Evolutionary conservation across 2,329 filamentous ascomycete species (phyloP).

Genomic region (Alternaria brassicicola): DNA sequence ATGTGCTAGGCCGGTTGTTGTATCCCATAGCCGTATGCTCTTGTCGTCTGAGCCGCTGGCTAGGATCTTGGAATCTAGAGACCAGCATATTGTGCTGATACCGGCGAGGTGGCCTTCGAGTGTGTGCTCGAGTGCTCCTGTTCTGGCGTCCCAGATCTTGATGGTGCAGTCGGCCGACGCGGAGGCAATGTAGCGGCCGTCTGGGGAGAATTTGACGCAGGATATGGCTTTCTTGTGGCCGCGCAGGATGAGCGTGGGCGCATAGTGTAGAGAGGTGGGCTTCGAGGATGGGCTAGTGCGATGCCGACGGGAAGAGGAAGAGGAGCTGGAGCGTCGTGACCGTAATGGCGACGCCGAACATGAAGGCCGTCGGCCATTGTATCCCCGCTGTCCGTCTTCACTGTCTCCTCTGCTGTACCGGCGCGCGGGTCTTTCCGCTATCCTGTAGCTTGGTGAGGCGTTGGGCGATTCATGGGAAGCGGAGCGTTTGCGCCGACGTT

Average conservation of each 20-base stretch:
- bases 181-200: constrained; percentile 87
- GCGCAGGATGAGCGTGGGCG: constrained; percentile 70
- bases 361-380: constrained; percentile 28
- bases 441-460: constrained; percentile 35
- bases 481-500: constrained; percentile 43
- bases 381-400: constrained; percentile 39
- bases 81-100: constrained; percentile 92
- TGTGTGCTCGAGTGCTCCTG: constrained; percentile 81
- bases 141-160: constrained; percentile 85
- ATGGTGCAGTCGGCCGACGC: constrained; percentile 85
- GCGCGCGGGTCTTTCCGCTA: constrained; percentile 45
- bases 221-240: constrained; percentile 83
- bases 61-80: constrained; percentile 82
- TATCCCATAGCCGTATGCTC: constrained; percentile 89
- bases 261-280: constrained; percentile 69
- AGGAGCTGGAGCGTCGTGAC: constrained; percentile 21
- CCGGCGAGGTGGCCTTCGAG: constrained; percentile 93
- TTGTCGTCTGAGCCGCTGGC: constrained; percentile 97
- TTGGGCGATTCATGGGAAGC: constrained; percentile 36
- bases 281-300: constrained; percentile 52
- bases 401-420: constrained; percentile 44
- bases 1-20: constrained; percentile 63
- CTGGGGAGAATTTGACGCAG: constrained; percentile 87
- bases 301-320: constrained; percentile 23
- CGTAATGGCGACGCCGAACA: constrained; percentile 26